Conservation (phyloP, 2,329 filamentous ascomycete genomes). For the Pseudovirgaria hyperparasitica region DNA sequence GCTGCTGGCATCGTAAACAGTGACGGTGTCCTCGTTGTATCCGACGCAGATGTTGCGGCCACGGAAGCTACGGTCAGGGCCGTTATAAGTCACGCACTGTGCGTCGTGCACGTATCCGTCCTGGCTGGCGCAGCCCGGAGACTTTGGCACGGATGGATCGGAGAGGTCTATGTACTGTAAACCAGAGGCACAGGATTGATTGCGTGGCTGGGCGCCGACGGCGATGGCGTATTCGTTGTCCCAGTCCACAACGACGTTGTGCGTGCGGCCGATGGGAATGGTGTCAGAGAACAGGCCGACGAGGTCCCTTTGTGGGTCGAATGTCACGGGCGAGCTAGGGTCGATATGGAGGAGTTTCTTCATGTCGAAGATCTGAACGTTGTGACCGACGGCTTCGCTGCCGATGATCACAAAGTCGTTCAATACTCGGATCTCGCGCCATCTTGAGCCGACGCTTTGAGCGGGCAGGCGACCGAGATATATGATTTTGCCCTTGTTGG, state of each 20-base stretch:
- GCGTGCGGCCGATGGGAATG: conserved; percentile 22
- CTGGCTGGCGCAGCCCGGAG: conserved; percentile 39
- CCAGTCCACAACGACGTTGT: conserved; percentile 26
- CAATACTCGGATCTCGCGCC: conserved; percentile 32
- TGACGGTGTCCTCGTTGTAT: conserved; percentile 42
- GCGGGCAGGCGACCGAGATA: conserved; percentile 36
- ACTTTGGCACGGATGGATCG: conserved; percentile 39
- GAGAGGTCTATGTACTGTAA: conserved; percentile 47
- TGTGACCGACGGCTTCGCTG: conserved; percentile 33
- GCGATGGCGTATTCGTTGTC: conserved; percentile 25
- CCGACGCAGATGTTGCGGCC: conserved; percentile 44
- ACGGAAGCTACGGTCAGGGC: conserved; percentile 35
- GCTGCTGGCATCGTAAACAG: conserved; percentile 25
- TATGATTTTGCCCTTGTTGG: conserved; percentile 27
- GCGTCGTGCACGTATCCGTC: conserved; percentile 52
- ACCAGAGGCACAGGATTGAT: conserved; percentile 35
- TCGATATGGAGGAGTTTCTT: conserved; percentile 30
- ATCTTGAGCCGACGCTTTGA: conserved; percentile 23
- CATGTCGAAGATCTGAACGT: conserved; percentile 52
- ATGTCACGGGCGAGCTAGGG: conserved; percentile 20
- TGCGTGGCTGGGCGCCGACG: conserved; percentile 21
- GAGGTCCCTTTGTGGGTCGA: too few species aligned
- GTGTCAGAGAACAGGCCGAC: conserved; percentile 18
- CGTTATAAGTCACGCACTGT: conserved; percentile 44
- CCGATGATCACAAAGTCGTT: conserved; percentile 21